Base-by-base conservation (phyloP, 208 protist genomes). In the Wallacemonas collosoma region DNA sequence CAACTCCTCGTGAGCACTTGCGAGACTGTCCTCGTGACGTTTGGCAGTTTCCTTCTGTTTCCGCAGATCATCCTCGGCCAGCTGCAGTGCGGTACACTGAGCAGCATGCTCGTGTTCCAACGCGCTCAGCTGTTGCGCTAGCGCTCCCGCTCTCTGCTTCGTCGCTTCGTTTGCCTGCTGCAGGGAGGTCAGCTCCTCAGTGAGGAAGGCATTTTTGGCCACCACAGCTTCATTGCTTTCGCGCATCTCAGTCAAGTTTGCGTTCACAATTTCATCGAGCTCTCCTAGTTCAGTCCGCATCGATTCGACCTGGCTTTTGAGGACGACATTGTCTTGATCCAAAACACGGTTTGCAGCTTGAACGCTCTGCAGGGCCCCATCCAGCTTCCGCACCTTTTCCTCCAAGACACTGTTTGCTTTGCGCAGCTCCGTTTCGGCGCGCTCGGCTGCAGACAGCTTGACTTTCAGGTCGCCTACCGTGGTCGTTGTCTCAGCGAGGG, bases 251-350 rank as follows among this genome's bases (percentile, higher is more conserved):
- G 93, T 93, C n/a, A 95, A 73, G 44, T 86, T 90, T 8, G 79
- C 55, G 60, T 86, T 89, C 7, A 95, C 48, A 47, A 95, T 67
- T 17, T 86, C 84, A 64, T 95, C 88, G 5, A 95, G 48, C n/a
- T 91, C 85, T 35, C 79, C 81, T 1, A 95, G 68, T 54, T 95
- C 90, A 61, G 68, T 65, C 15, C 86, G 70, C 90, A 95, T 93
- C 1, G 81, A 75, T 43, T 89, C 81, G 0, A 93, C 88, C 45
- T 93, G 83, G 8, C 73, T 68, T 26, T 84, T 87, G 48, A 95
- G 70, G 77, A 77, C 89, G 38, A 45, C 76, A 68, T 95, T 93
- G 67, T 93, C 90, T 43, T 74, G 75, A 14, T 65, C 43, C 2
- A 89, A 51, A 41, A 72, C 12, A 11, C 8, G 3, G 12, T 41